Base-by-base conservation (phyloP, 768 basidiomycete species). In the Suillus paluster region DNA sequence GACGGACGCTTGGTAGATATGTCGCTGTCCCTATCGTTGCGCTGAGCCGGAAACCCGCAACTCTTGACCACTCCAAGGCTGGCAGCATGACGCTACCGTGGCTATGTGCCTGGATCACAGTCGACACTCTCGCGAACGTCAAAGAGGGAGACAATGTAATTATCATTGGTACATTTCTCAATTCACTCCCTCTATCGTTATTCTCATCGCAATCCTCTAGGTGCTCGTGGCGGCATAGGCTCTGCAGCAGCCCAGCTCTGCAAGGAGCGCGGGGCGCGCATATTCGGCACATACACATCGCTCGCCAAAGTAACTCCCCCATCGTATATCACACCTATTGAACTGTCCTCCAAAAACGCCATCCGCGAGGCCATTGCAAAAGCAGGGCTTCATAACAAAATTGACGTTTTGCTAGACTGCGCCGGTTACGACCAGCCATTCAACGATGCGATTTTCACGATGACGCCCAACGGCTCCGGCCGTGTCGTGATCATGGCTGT, bases 41-140 rank as follows among this genome's bases (percentile, higher is more conserved):
- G 7, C 62, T 75, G 17, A 75, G 74, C 57, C 74, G 68, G 54
- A 75, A 77, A 50, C 74, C 76, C 7, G 30, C 65, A 57, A 63
- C 58, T 1, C 42, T 75, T 34, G 66, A 59, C 33, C 76, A 75
- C 23, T 11, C 14, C 33, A 54, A 67, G 41, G 75, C 74, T 6
- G 74, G 68, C 15, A 77, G 74, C 48, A 74, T 75, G 68, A 72
- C 74, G 0, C 75, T 75, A 7, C 68, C 68, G 0, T 77, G 75
- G 74, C 66, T 76, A 27, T 75, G 74, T 57, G 76, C 76, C 8
- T 75, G 76, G 76, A 77, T 77, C 66, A 75, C 74, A 1, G 73
- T 75, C 14, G 63, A 77, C 11, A 75, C 66, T 17, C 75, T 77
- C 15, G 74, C 74, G 21, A 63, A 70, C 10, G 68, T 77, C 54